Percentiles rank a stretch among this genome's conserved stretches.
These are phyloP conservation scores for Polytolypa hystricis DNA, from an alignment of 2,329 filamentous ascomycete genomes.

Conservation along the genomic window DNA sequence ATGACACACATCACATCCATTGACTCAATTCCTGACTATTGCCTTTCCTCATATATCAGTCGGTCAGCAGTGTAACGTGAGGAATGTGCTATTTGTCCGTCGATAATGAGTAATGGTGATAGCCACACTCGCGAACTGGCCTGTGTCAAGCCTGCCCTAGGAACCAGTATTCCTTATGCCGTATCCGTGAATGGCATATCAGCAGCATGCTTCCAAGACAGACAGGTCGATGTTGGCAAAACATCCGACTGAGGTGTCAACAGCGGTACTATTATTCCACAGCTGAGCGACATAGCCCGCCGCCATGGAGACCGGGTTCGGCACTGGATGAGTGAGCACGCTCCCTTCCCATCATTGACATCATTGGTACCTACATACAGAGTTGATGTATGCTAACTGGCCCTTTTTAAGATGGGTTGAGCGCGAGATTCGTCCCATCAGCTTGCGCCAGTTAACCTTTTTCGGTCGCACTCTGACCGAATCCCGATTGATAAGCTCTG, in stretches of 20 bases:
- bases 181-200: conserved; percentile 20
- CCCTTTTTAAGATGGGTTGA: conserved; percentile 65
- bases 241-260: conserved; percentile 16
- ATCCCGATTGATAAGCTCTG: conserved; percentile 76
- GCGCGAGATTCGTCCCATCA: conserved; percentile 87
- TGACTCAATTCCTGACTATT: no score
- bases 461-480: conserved; percentile 92
- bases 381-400: neutral
- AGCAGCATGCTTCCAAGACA: conserved; percentile 28
- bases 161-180: conserved; percentile 4
- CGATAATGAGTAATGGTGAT: conserved; percentile 4
- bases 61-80: neutral
- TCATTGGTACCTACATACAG: conserved; percentile 10
- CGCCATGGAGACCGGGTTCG: conserved; percentile 48
- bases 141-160: conserved; percentile 2
- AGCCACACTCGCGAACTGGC: conserved; percentile 1
- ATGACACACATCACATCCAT: no score
- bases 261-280: conserved; percentile 19
- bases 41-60: no score
- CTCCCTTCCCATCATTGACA: neutral
- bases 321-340: conserved; percentile 47
- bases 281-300: conserved; percentile 16
- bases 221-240: conserved; percentile 23
- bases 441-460: conserved; percentile 89
- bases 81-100: conserved; percentile 2